Evolutionary conservation across 805 yeast genomes (phyloP).

Genomic region (Peterozyma toletana): DNA sequence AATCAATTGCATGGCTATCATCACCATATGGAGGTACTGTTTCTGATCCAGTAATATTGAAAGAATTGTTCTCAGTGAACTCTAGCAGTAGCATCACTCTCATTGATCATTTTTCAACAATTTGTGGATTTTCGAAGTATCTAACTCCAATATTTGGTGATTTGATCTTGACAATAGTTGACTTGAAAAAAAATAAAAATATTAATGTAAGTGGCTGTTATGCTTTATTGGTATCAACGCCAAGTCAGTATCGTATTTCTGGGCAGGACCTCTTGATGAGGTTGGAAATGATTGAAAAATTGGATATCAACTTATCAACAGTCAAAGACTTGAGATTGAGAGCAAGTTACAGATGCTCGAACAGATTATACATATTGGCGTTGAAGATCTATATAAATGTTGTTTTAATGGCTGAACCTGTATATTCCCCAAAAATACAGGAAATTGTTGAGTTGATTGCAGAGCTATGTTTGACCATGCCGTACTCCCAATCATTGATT

Average conservation of each 20-base stretch:
- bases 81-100: constrained; percentile 6
- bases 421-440: constrained; percentile 2
- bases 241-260: neutral
- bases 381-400: constrained; percentile 5
- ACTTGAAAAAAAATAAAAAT: neutral
- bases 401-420: constrained; percentile 1
- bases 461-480: constrained; percentile 5
- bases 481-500: constrained; percentile 5
- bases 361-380: constrained; percentile 4
- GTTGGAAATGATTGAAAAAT: constrained; percentile 3
- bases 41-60: neutral
- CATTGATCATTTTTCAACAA: constrained; percentile 6
- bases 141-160: constrained; percentile 5
- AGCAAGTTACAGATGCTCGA: constrained; percentile 3
- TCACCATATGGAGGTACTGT: constrained; percentile 7
- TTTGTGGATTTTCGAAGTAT: constrained; percentile 6
- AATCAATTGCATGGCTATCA: constrained; percentile 8
- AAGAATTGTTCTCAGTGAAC: constrained; percentile 1
- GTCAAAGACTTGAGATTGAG: constrained; percentile 2
- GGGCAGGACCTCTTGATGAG: constrained; percentile 1
- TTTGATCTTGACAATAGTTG: constrained; percentile 2
- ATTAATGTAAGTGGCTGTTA: constrained; percentile 4
- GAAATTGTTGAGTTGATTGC: constrained; percentile 2
- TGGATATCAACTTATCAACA: constrained; percentile 2
- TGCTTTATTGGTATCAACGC: constrained; percentile 4